A percentile compares a stretch with the other conserved stretches of the same genome.
These are phyloP conservation scores for Suhomyces ambrosiae DNA, from an alignment of 1,139 yeast species.

Conservation along the genomic window DNA sequence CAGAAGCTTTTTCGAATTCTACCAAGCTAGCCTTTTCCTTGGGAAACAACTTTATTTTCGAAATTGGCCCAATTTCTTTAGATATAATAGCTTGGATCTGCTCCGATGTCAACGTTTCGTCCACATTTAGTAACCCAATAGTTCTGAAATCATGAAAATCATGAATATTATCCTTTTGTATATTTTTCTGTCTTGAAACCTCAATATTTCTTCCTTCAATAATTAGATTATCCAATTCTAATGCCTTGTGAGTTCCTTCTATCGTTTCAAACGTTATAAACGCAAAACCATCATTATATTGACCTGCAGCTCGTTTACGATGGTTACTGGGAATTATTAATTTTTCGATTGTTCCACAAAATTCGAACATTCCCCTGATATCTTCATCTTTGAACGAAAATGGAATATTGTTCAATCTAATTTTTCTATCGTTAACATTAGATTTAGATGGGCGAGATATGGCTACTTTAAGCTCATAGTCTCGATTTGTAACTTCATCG, in stretches of 20 bases:
- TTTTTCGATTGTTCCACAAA: constrained; percentile 46
- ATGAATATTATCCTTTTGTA: constrained; percentile 24
- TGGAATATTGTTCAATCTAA: constrained; percentile 56
- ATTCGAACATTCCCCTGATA: constrained; percentile 28
- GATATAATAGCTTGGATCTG: constrained; percentile 40
- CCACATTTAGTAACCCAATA: constrained; percentile 48
- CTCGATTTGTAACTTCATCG: constrained; percentile 24
- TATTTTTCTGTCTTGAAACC: constrained; percentile 35
- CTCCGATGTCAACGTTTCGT: constrained; percentile 46
- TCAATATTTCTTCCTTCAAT: constrained; percentile 47
- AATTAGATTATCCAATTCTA: constrained; percentile 35
- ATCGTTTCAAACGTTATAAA: constrained; percentile 48
- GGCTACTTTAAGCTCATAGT: constrained; percentile 51
- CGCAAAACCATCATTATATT: constrained; percentile 55
- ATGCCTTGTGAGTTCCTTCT: constrained; percentile 44
- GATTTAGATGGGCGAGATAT: constrained; percentile 56
- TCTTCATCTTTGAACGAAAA: constrained; percentile 32
- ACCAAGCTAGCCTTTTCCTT: constrained; percentile 55
- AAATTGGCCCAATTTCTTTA: constrained; percentile 38
- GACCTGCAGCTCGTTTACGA: constrained; percentile 23
- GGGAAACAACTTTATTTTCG: constrained; percentile 49
- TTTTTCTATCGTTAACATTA: constrained; percentile 54
- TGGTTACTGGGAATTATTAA: constrained; percentile 51
- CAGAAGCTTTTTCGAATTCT: constrained; percentile 46
- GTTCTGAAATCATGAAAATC: constrained; percentile 34